phyloP scores from a whole-genome alignment of 371 early-diverging fungal species.

The Mucor plumbeus region DNA sequence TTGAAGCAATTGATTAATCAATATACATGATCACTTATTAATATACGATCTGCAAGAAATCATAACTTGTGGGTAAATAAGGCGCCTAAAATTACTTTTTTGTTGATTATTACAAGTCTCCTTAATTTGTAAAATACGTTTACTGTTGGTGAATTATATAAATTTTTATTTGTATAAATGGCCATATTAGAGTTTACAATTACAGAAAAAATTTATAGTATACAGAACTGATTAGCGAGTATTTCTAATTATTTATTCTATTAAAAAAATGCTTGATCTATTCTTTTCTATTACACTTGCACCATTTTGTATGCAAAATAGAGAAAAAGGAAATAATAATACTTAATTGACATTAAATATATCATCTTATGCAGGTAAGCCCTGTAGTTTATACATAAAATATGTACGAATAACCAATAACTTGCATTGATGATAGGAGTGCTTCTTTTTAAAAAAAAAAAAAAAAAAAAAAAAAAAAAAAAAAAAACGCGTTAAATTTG shows the following conservation, averaged over 20 bases:
- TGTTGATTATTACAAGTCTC: neutral
- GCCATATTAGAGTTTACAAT: neutral
- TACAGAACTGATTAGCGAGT: too few relatives aligned
- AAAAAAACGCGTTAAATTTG: too few relatives aligned
- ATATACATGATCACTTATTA: neutral
- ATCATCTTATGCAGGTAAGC: slow-evolving; percentile 3
- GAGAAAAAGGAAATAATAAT: neutral
- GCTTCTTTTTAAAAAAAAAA: neutral
- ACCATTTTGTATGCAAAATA: neutral
- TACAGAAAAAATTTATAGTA: too few relatives aligned
- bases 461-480: too few relatives aligned
- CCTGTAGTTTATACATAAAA: neutral
- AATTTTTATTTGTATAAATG: neutral
- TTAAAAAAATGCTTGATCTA: neutral
- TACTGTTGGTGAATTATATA: neutral
- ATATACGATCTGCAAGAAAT: neutral
- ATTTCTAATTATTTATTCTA: neutral
- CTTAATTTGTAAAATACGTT: neutral
- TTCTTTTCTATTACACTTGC: neutral
- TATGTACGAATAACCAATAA: neutral
- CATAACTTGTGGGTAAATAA: neutral
- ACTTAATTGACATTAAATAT: neutral
- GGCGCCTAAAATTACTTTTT: neutral
- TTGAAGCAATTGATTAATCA: neutral
- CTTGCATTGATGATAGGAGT: neutral